phyloP scores from a whole-genome alignment of 345 rosid species.

The Salix dunnii region DNA sequence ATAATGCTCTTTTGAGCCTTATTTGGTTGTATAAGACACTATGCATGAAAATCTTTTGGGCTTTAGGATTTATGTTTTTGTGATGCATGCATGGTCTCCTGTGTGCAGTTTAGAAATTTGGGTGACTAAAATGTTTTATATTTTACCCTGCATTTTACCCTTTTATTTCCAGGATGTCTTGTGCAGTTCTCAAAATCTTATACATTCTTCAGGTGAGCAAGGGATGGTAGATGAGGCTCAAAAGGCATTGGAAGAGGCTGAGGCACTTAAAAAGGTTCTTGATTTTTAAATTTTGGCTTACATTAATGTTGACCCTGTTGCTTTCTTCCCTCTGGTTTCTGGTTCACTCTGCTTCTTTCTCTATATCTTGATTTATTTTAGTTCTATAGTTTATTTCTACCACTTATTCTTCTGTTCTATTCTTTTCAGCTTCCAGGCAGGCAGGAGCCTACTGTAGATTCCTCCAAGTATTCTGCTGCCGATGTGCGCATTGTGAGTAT shows the following conservation, averaged over 20 bases:
- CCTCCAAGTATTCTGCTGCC: constrained; percentile 85
- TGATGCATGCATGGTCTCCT: background rate
- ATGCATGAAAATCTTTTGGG: background rate
- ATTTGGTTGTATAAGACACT: no score
- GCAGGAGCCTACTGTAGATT: constrained; percentile 71
- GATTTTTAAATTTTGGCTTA: background rate
- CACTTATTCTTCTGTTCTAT: background rate
- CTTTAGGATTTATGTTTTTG: background rate
- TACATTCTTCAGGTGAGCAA: constrained; percentile 64
- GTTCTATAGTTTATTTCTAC: background rate
- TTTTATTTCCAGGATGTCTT: background rate
- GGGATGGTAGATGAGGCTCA: constrained; percentile 99
- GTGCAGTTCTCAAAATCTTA: background rate
- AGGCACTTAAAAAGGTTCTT: constrained; percentile 92
- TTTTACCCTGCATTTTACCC: background rate
- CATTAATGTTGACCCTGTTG: background rate
- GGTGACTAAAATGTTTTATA: background rate
- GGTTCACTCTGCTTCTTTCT: background rate
- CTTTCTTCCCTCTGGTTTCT: background rate
- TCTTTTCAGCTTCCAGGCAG: constrained; percentile 67
- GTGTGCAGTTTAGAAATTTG: background rate
- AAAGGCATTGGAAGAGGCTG: constrained; percentile 97
- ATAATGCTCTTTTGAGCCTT: no score
- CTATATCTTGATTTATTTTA: background rate
- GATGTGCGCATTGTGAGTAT: constrained; percentile 96